Base-by-base conservation (phyloP, 1,284 basidiomycete species). In the Irpex sp. region DNA sequence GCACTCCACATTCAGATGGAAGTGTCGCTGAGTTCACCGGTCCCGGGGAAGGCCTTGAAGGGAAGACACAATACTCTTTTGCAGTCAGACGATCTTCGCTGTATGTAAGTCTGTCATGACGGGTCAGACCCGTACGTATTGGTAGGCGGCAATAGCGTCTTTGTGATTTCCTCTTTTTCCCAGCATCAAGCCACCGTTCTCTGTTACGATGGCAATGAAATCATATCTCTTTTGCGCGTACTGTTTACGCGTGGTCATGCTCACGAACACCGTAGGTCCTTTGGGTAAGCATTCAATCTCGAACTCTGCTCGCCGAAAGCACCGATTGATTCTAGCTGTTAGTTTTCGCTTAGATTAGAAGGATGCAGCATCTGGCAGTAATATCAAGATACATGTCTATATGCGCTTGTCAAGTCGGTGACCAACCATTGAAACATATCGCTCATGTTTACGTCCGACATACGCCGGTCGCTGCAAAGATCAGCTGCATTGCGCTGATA, bases 131-230 rank as follows among this genome's bases (percentile, higher is more conserved):
- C n/a, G 8, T 51, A 5, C 49, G 49, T 17, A 40, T 44, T 40
- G 7, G 19, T 15, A 48, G 17, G 57, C 44, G 34, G 57, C 17
- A 58, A 38, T 4, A 57, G 31, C 26, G 26, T 34, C 37, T 26
- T 34, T 57, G 8, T 36, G 17, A 58, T 58, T 11, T 36, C 13
- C 31, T 36, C 21, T 57, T 58, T 17, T 58, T 58, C 57, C 57
- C 57, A 58, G 57, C 57, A 58, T 58, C 57, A 58, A 38, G n/a
- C 15, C 44, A 26, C 57, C 40, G 37, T 31, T 36, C 54, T 56
- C 13, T 26, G 57, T 58, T 44, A 31, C 57, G 57, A 58, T 58
- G 57, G 57, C 57, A 44, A 58, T 58, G 38, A 34, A 26, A 36
- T 58, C 57, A 44, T 44, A 19, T 9, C 19, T 51, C 19, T 9